These are phyloP conservation scores for Talaromyces ruber DNA, from an alignment of 495 filamentous ascomycete species.

Conservation along the genomic window DNA sequence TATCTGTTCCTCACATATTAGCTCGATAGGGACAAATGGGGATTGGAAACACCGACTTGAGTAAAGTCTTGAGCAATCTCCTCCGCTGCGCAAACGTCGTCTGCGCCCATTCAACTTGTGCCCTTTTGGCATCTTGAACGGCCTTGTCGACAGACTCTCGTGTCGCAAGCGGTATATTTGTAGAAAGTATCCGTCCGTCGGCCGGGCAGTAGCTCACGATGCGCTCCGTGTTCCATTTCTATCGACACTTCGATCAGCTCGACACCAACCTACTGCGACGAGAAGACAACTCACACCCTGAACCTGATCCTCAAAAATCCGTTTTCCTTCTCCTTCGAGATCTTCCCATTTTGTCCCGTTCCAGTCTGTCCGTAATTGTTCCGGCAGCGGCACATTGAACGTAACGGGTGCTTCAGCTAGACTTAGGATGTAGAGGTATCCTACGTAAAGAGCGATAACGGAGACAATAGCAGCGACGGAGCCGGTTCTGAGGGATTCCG, in stretches of 20 bases:
- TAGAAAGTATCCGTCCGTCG: slow-evolving; percentile 73
- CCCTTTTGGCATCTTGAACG: slow-evolving; percentile 60
- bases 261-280: background rate
- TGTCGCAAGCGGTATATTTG: slow-evolving; percentile 65
- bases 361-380: slow-evolving; percentile 45
- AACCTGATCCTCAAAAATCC: slow-evolving; percentile 35
- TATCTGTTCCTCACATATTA: slow-evolving; percentile 29
- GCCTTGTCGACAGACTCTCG: slow-evolving; percentile 72
- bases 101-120: slow-evolving; percentile 72
- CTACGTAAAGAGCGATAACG: slow-evolving; percentile 24
- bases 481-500: slow-evolving; percentile 11
- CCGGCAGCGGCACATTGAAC: slow-evolving; percentile 51
- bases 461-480: slow-evolving; percentile 18
- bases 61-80: slow-evolving; percentile 70
- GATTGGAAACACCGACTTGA: no score
- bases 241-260: background rate
- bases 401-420: slow-evolving; percentile 41
- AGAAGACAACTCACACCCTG: slow-evolving; percentile 24
- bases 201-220: slow-evolving; percentile 76
- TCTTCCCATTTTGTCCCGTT: slow-evolving; percentile 55
- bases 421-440: slow-evolving; percentile 25
- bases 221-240: slow-evolving; percentile 35
- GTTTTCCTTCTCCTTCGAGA: slow-evolving; percentile 28
- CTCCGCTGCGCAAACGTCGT: slow-evolving; percentile 73
- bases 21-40: no score